Base-by-base conservation (phyloP, 2,329 filamentous ascomycete genomes). In the Ambrosiella beaveri region DNA sequence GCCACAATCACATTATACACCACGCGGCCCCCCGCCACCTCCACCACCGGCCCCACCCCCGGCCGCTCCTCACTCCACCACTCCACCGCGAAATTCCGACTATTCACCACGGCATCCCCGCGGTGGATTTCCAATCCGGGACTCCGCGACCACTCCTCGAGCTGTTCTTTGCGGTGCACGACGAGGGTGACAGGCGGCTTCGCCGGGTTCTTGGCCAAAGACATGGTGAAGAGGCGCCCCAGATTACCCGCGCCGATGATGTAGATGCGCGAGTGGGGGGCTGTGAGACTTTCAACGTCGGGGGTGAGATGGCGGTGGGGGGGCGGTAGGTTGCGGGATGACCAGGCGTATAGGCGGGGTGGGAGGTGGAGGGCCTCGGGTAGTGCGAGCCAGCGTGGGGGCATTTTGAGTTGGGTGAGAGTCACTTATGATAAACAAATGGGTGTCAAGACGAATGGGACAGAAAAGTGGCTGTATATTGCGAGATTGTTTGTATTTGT, bases 211-310 rank as follows among this genome's bases (percentile, higher is more conserved):
- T 77, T 75, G 19, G 80, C 78, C 9, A 96, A 73, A 19, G 81
- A 80, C 66, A 84, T 82, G 35, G 90, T 88, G 62, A 90, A 80
- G 35, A 96, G 79, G 49, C 81, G 81, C 12, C 89, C 90, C 11
- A 95, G 74, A 66, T 88, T 94, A 40, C 90, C 90, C 9, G 86
- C 67, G 9, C 91, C 90, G 2, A 95, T 71, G 53, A 96, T 76
- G 65, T 93, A 81, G 61, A 95, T 83, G 39, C 82, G 76, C 36
- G 55, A 55, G 47, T 61, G 53, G 0, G 59, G 56, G 17, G 56
- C 56, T 15, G 52, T 56, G 7, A 58, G 53, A 37, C 53, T 54
- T 15, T 51, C 50, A 15, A 57, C 49, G 11, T n/a, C 66, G 66
- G 56, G 54, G 35, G 47, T 37, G 3, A 59, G 53, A 3, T 39